These are phyloP conservation scores for Bryoglossum gracile DNA, from an alignment of 495 filamentous ascomycete species.

Conservation along the genomic window DNA sequence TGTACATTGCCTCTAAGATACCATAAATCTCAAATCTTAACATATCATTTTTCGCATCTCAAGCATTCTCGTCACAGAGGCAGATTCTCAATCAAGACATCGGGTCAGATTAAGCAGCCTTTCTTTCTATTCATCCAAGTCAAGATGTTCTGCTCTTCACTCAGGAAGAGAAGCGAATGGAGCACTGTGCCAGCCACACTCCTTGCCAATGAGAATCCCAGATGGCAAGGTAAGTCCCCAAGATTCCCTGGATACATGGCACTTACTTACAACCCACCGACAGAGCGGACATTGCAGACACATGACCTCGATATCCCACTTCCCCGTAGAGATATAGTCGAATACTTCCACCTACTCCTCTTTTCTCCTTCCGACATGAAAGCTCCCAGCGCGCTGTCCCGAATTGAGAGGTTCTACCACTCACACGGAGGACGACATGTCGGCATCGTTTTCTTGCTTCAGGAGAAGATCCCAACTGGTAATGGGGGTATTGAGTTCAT, in stretches of 20 bases:
- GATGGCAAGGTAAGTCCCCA: constrained; percentile 41
- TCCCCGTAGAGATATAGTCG: constrained; percentile 13
- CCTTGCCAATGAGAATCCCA: constrained; percentile 26
- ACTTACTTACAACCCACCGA: too few species aligned
- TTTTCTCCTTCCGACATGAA: constrained; percentile 42
- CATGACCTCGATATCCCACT: constrained; percentile 49
- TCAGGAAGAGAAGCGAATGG: constrained; percentile 49
- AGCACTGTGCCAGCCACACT: constrained; percentile 38
- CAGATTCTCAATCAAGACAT: too few species aligned
- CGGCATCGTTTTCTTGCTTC: constrained; percentile 49
- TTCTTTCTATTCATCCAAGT: constrained; percentile 4
- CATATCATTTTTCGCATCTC: too few species aligned
- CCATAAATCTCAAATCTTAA: not conserved
- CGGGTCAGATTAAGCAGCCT: too few species aligned
- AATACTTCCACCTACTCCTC: constrained; percentile 42
- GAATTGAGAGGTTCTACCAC: constrained; percentile 43
- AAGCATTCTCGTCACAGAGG: too few species aligned
- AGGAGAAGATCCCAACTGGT: constrained; percentile 17
- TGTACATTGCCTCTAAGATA: constrained; percentile 7
- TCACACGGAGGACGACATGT: constrained; percentile 35
- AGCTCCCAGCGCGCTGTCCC: constrained; percentile 25
- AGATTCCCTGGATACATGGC: too few species aligned
- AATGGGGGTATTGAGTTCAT: constrained; percentile 30
- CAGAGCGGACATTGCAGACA: constrained; percentile 43
- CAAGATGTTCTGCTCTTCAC: constrained; percentile 50